Percentiles rank a stretch among this genome's conserved stretches.
Conservation (phyloP, 2,329 filamentous ascomycete species). For the Arthrobotrys megalospora region DNA sequence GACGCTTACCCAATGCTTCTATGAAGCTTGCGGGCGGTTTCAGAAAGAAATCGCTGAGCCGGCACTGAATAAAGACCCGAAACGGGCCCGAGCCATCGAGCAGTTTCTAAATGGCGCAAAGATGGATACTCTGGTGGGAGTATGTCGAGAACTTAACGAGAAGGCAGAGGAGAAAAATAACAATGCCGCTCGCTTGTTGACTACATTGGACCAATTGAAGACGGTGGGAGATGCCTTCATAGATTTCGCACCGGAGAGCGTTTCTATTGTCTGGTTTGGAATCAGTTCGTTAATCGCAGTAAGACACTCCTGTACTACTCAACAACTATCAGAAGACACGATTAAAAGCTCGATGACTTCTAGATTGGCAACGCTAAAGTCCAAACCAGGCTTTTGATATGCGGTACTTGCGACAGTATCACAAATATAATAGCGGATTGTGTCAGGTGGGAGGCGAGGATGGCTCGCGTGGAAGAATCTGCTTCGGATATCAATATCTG, state of each 20-base stretch:
- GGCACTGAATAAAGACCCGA: constrained; percentile 11
- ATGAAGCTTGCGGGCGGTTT: constrained; percentile 1
- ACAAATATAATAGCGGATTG: constrained; percentile 45
- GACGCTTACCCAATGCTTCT: too few species aligned
- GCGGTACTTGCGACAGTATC: constrained; percentile 47
- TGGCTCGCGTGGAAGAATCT: constrained; percentile 15
- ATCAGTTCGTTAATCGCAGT: constrained; percentile 25
- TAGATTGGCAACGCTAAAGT: constrained; percentile 46
- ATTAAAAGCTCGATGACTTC: background rate
- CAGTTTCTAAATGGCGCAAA: constrained; percentile 32
- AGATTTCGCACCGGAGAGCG: constrained; percentile 46
- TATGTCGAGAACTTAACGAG: constrained; percentile 28
- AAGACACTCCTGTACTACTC: too few species aligned
- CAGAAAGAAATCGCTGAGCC: constrained; percentile 25
- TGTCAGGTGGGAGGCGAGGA: constrained; percentile 46
- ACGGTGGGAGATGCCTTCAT: constrained; percentile 34
- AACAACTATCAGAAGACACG: too few species aligned
- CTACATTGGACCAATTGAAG: constrained; percentile 46
- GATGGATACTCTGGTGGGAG: constrained; percentile 11
- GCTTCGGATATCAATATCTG: constrained; percentile 41
- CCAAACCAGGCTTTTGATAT: constrained; percentile 49
- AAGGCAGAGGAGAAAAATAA: constrained; percentile 32
- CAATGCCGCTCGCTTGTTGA: constrained; percentile 23
- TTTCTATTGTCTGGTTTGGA: constrained; percentile 56
- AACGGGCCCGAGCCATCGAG: background rate